Evolutionary conservation across 352 stramenopile species (phyloP).

Genomic region (Pythium coloratum): DNA sequence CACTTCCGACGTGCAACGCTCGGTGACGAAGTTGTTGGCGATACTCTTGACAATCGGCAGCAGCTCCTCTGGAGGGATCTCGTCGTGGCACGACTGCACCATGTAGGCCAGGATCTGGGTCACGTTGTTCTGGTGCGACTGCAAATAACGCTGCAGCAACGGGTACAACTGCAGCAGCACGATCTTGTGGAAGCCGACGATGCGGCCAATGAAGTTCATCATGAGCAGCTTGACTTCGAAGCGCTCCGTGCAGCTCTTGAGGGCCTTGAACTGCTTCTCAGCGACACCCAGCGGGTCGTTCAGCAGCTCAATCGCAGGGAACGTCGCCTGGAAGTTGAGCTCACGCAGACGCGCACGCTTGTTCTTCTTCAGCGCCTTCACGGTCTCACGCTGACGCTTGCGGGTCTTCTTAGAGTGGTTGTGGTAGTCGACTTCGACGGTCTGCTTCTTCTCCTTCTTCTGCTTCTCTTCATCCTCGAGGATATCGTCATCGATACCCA

Average conservation of each 20-base stretch:
- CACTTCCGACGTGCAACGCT: constrained; percentile 94
- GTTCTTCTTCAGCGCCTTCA: constrained; percentile 90
- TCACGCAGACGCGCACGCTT: constrained; percentile 81
- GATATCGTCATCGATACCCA: constrained; percentile 98
- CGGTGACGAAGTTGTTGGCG: constrained; percentile 98
- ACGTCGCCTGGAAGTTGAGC: constrained; percentile 80
- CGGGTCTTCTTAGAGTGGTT: constrained; percentile 97
- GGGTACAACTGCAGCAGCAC: constrained; percentile 96
- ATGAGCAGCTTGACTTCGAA: constrained; percentile 96
- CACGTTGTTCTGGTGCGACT: constrained; percentile 89
- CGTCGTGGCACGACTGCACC: constrained; percentile 97
- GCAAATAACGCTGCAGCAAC: constrained; percentile 93
- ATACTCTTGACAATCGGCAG: constrained; percentile 96
- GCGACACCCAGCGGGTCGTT: constrained; percentile 96
- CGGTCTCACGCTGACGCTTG: constrained; percentile 82
- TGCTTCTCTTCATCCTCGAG: constrained; percentile 94
- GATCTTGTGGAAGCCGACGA: constrained; percentile 98
- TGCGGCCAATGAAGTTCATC: constrained; percentile 98
- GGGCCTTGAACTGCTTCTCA: constrained; percentile 93
- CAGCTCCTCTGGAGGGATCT: constrained; percentile 97
- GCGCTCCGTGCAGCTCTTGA: constrained; percentile 86
- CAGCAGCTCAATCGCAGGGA: constrained; percentile 97
- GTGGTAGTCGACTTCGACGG: constrained; percentile 92
- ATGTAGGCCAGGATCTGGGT: constrained; percentile 97
- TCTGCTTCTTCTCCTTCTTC: constrained; percentile 83